phyloP scores from a whole-genome alignment of 164 flowering plant genomes.

The Magnolia officinalis region DNA sequence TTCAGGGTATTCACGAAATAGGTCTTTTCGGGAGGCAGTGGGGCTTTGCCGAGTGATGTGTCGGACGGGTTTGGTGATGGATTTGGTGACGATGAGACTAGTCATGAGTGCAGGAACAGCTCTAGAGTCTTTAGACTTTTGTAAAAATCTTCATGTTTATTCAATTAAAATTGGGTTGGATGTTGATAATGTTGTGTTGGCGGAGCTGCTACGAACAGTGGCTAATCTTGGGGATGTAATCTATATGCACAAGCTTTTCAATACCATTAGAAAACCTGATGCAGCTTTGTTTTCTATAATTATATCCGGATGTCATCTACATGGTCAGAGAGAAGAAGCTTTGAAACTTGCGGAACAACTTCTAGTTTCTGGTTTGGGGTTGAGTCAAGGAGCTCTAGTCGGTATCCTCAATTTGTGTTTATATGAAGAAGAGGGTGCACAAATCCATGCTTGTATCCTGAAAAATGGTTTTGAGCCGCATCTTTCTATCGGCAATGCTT shows the following conservation, averaged over 20 bases:
- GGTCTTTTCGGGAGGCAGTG: slow-evolving; percentile 1
- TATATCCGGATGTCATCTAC: slow-evolving; percentile 9
- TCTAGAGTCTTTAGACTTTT: background rate
- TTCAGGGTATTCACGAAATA: slow-evolving; percentile 10
- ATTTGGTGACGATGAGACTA: slow-evolving; percentile 10
- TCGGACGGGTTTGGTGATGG: slow-evolving; percentile 5
- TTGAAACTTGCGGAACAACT: slow-evolving; percentile 7
- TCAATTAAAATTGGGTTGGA: slow-evolving; percentile 12
- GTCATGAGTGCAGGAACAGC: slow-evolving; percentile 4
- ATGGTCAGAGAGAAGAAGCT: slow-evolving; percentile 13
- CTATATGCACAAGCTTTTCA: slow-evolving; percentile 9
- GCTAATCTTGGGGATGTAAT: slow-evolving; percentile 8
- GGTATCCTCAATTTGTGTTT: slow-evolving; percentile 17
- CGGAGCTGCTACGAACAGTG: slow-evolving; percentile 1
- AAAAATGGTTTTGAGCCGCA: slow-evolving; percentile 15
- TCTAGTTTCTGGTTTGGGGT: slow-evolving; percentile 6
- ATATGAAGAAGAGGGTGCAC: slow-evolving; percentile 19
- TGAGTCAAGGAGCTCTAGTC: slow-evolving; percentile 16
- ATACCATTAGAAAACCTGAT: slow-evolving; percentile 1
- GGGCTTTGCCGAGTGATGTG: slow-evolving; percentile 5
- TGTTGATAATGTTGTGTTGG: slow-evolving; percentile 2
- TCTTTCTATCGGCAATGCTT: slow-evolving; percentile 15
- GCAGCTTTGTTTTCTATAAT: slow-evolving; percentile 9
- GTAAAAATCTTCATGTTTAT: slow-evolving; percentile 8
- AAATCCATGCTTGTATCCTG: slow-evolving; percentile 17